Evolutionary conservation across 306 rosid species (phyloP).

Genomic region (Dryas alaskensis): DNA sequence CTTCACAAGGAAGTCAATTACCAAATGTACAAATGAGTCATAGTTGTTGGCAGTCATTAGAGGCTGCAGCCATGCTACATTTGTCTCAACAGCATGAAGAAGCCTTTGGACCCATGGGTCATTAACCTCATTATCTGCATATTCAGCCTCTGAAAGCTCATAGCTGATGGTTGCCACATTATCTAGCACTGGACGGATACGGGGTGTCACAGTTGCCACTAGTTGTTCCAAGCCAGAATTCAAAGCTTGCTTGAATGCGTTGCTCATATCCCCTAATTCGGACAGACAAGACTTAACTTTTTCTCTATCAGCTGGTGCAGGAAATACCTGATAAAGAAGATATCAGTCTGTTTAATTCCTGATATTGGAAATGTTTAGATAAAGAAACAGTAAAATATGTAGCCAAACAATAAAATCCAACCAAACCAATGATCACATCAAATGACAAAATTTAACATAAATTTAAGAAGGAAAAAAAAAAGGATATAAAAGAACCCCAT

Average conservation of each 20-base stretch:
- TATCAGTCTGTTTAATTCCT: conserved; percentile 16
- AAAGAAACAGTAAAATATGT: neutral
- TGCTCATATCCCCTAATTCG: conserved; percentile 82
- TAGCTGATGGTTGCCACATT: conserved; percentile 80
- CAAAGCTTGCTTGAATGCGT: conserved; percentile 81
- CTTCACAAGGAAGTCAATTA: conserved; percentile 81
- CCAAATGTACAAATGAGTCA: conserved; percentile 73
- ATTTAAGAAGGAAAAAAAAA: neutral
- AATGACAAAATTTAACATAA: neutral
- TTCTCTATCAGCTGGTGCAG: conserved; percentile 78
- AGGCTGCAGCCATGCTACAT: conserved; percentile 83
- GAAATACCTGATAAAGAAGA: conserved; percentile 55
- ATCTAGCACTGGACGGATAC: conserved; percentile 78
- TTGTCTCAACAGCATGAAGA: conserved; percentile 86
- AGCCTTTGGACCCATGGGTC: conserved; percentile 99
- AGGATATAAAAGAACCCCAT: neutral
- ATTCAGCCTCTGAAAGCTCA: conserved; percentile 85
- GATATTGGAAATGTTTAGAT: neutral
- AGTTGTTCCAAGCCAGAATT: conserved; percentile 81
- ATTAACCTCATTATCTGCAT: conserved; percentile 92
- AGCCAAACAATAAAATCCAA: neutral
- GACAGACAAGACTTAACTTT: conserved; percentile 90
- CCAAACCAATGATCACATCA: neutral
- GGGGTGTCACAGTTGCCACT: conserved; percentile 71
- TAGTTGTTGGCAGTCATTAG: conserved; percentile 88